Evolutionary conservation across 352 stramenopile genomes (phyloP).

Genomic region (Hyaloperonospora brassicae): DNA sequence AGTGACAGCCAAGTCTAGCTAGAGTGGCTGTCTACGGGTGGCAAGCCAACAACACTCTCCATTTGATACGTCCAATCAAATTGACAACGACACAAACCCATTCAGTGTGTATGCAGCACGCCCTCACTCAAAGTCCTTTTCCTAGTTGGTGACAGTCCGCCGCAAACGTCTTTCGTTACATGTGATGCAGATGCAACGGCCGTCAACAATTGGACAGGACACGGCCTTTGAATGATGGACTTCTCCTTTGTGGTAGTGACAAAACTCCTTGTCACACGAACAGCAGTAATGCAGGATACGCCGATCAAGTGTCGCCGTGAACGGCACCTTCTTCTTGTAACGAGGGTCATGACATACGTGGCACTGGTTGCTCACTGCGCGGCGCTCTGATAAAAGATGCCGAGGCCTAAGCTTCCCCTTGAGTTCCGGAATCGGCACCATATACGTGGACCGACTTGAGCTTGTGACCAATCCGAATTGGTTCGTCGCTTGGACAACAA

Average conservation of each 20-base stretch:
- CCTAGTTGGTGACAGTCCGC: slow-evolving; percentile 44
- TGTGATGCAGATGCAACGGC: slow-evolving; percentile 58
- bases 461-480: slow-evolving; percentile 63
- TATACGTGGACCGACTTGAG: slow-evolving; percentile 79
- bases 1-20: no score
- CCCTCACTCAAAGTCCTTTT: neutral
- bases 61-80: no score
- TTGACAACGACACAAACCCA: no score
- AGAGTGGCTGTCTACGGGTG: no score
- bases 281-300: slow-evolving; percentile 79
- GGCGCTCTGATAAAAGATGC: slow-evolving; percentile 23
- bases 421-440: slow-evolving; percentile 71
- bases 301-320: slow-evolving; percentile 54
- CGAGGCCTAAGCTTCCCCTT: slow-evolving; percentile 50
- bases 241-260: slow-evolving; percentile 75
- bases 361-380: slow-evolving; percentile 54
- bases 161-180: slow-evolving; percentile 63
- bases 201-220: slow-evolving; percentile 71
- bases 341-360: slow-evolving; percentile 61
- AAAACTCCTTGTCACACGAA: slow-evolving; percentile 74
- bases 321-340: slow-evolving; percentile 59
- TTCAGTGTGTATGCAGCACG: no score
- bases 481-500: slow-evolving; percentile 78
- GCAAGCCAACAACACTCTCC: no score
- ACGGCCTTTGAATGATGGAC: slow-evolving; percentile 73